These are phyloP conservation scores for Pistacia integerrima DNA, from an alignment of 345 rosid species.

Conservation along the genomic window DNA sequence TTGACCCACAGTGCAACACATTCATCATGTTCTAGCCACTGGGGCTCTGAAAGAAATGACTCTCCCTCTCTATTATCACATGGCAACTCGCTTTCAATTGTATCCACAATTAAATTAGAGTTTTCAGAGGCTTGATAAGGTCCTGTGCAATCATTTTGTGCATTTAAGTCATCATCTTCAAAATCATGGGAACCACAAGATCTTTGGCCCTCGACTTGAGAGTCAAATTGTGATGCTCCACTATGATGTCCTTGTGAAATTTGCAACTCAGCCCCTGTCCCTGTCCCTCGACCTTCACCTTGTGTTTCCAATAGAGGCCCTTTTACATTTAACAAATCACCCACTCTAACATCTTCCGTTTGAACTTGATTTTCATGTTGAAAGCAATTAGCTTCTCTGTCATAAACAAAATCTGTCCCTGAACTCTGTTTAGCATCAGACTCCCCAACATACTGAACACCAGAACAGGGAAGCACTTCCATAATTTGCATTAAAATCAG, in stretches of 20 bases:
- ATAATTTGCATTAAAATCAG: constrained; percentile 37
- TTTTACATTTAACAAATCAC: constrained; percentile 40
- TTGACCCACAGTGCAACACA: constrained; percentile 95
- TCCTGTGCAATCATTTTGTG: constrained; percentile 35
- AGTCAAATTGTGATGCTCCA: constrained; percentile 48
- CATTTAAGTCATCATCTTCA: constrained; percentile 49
- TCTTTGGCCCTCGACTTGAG: constrained; percentile 45
- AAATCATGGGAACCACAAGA: constrained; percentile 53
- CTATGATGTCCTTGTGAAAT: constrained; percentile 39
- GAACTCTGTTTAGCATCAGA: constrained; percentile 44
- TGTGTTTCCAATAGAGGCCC: constrained; percentile 31
- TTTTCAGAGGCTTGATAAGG: constrained; percentile 46
- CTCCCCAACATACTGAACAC: constrained; percentile 49
- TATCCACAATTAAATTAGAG: constrained; percentile 43
- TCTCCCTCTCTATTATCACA: constrained; percentile 56
- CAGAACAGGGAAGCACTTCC: constrained; percentile 63
- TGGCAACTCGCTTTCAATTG: constrained; percentile 51
- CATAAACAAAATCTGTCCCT: constrained; percentile 28
- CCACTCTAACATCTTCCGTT: constrained; percentile 35
- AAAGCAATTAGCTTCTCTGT: constrained; percentile 36
- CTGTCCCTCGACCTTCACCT: constrained; percentile 35
- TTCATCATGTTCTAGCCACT: constrained; percentile 84
- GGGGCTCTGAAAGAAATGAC: constrained; percentile 58
- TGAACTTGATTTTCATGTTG: constrained; percentile 42
- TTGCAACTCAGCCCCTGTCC: constrained; percentile 30